A percentile compares a stretch with the other conserved stretches of the same genome.
Conservation (phyloP, 1,139 yeast species). For the Geotrichum europaeum region DNA sequence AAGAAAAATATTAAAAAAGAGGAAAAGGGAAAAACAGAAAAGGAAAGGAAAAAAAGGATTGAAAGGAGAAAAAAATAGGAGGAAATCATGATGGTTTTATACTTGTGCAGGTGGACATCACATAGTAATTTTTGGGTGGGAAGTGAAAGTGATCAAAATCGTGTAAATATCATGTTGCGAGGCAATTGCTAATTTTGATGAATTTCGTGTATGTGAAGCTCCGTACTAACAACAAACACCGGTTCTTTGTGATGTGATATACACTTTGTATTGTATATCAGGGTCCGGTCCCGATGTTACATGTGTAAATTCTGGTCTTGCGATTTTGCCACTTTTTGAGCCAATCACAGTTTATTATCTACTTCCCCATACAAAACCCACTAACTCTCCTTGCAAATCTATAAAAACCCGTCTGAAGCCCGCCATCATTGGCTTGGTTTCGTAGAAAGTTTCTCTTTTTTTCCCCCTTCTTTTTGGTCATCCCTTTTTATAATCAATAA, state of each 20-base stretch:
- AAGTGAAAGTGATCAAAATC: background rate
- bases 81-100: conserved; percentile 8
- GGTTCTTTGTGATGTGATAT: background rate
- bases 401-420: background rate
- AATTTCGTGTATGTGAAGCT: background rate
- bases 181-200: background rate
- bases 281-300: conserved; percentile 11
- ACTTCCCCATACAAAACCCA: background rate
- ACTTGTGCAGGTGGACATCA: background rate
- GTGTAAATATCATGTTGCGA: background rate
- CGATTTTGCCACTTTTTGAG: conserved; percentile 14
- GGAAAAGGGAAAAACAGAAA: background rate
- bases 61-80: conserved; percentile 24
- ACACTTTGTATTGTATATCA: conserved; percentile 3
- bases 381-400: background rate
- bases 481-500: conserved; percentile 20
- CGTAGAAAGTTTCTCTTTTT: background rate
- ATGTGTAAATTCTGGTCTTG: conserved; percentile 16
- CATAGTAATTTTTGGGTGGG: conserved; percentile 4
- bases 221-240: background rate
- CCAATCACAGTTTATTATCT: conserved; percentile 11
- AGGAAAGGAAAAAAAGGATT: conserved; percentile 12
- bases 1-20: background rate
- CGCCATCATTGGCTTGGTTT: background rate
- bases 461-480: conserved; percentile 7